Conservation (phyloP, 1,284 basidiomycete genomes). For the Tylopilus sp. region DNA sequence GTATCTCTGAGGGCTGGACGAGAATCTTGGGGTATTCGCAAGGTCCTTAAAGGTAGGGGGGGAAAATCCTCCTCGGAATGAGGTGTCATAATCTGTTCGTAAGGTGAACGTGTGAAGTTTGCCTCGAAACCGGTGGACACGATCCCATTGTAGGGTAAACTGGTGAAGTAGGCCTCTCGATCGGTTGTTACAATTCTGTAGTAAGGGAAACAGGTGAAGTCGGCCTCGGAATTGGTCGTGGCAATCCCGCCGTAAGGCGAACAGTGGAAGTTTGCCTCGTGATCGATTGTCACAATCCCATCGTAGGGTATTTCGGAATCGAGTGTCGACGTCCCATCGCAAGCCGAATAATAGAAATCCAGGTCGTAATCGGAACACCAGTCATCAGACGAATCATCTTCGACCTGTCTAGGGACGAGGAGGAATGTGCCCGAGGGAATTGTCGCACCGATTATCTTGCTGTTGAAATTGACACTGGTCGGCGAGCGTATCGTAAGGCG, state of each 20-base stretch:
- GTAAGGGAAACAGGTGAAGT: not conserved
- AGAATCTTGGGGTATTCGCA: not conserved
- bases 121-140: not conserved
- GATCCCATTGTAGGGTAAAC: not conserved
- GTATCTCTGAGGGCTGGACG: slow-evolving; percentile 7
- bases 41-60: slow-evolving; percentile 2
- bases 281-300: not conserved
- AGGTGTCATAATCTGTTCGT: not conserved
- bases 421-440: slow-evolving; percentile 13
- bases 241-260: not conserved
- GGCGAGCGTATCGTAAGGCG: slow-evolving; percentile 20
- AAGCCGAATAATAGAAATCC: not conserved
- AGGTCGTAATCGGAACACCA: not conserved
- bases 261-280: not conserved
- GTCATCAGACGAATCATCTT: not conserved
- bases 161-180: not conserved
- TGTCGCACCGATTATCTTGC: slow-evolving; percentile 19
- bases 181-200: not conserved
- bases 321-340: not conserved
- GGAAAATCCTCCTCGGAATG: not conserved
- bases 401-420: not conserved
- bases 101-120: not conserved
- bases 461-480: slow-evolving; percentile 13
- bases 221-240: not conserved
- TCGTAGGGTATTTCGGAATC: not conserved